Base-by-base conservation (phyloP, 139 green algal species). In the Tetraselmis chui region DNA sequence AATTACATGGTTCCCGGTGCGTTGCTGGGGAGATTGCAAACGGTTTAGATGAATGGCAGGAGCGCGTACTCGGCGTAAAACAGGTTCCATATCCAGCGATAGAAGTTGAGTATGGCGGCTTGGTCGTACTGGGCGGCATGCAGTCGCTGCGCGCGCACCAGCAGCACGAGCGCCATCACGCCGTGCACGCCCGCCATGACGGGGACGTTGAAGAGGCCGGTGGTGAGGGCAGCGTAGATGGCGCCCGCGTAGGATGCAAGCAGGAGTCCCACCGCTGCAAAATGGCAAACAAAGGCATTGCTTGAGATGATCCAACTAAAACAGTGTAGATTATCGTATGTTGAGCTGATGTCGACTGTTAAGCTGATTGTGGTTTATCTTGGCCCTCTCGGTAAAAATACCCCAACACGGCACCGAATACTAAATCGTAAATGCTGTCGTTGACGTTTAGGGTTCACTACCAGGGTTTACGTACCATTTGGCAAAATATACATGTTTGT, bases 11-110 rank as follows among this genome's bases (percentile, higher is more conserved):
- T n/a, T n/a, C n/a, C n/a, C n/a, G n/a, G n/a, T n/a, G n/a, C n/a
- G n/a, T n/a, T n/a, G n/a, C n/a, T n/a, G n/a, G n/a, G n/a, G n/a
- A n/a, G n/a, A n/a, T n/a, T n/a, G n/a, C n/a, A n/a, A n/a, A n/a
- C 45, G 5, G 45, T 18, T 18, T 67, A 97, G 23, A 98, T 85
- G 78, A 97, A 96, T 2, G 93, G 92, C 29, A 98, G 87, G 75
- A 99, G 76, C 1, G 89, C 45, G 79, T 99, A 99, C 86, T 98
- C 96, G 22, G 88, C 83, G 82, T 99, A 99, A 83, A 99, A 99
- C 23, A 98, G 87, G 81, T 96, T 96, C 96, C 96, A 99, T 81
- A 99, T 95, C 89, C 90, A 93, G 22, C 86, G 82, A 86, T 98
- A 98, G 86, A 93, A 98, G 58, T 58, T 83, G 23, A 86, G 30